Base-by-base conservation (phyloP, 1,284 basidiomycete genomes). In the Leucoagaricus sp. region DNA sequence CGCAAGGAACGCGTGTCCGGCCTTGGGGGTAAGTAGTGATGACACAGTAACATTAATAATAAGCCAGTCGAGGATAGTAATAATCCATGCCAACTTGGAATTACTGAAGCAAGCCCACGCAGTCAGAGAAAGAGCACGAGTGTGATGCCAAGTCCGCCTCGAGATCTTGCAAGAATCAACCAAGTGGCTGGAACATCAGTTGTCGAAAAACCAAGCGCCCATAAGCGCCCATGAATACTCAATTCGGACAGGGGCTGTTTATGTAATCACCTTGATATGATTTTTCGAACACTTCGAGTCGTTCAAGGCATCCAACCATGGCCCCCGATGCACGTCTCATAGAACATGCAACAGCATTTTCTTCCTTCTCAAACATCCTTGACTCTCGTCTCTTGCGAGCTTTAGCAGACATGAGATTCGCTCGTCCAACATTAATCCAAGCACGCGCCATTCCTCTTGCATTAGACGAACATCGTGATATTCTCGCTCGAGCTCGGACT, bases 401-500 rank as follows among this genome's bases (percentile, higher is more conserved):
- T 8, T 81, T 95, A 12, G 90, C 92, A 4, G 90, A 94, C 65
- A 76, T 87, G 63, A 88, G 89, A 28, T 94, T 92, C 67, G 84
- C 89, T n/a, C 81, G 82, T 28, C 93, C 93, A 1, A 95, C 93
- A 0, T 79, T 89, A 19, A 87, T 95, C 3, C 93, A 95, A 69
- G 79, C 80, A 5, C 91, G 89, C 69, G 86, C 86, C 0, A 92
- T 96, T 51, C 93, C 94, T 4, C 80, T 94, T 23, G 93, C 93
- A 0, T 82, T 99, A 26, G 55, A 57, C 44, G 92, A 96, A 70
- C 88, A 91, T 61, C 85, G 87, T 49, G 97, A 99, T 72, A 91
- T 99, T 53, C 83, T 99, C 23, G 96, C 96, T 4, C 83, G 94
- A 31, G 96, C 97, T 3, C 84, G 93, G 34, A 99, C 97, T 1